These are phyloP conservation scores for Coffea eugenioides DNA, from an alignment of 257 asterid genomes.

Conservation along the genomic window DNA sequence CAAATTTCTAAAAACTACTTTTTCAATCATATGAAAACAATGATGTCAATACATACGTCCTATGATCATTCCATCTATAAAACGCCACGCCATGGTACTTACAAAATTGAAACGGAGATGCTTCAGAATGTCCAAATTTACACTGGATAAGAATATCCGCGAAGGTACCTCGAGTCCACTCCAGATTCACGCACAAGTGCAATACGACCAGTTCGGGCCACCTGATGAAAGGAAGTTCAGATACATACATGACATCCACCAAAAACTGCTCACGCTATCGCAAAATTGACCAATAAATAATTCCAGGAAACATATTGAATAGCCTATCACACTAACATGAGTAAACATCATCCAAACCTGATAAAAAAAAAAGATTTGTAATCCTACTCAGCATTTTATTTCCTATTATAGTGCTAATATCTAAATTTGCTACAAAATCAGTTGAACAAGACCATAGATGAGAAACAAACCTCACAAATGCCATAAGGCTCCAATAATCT, in stretches of 20 bases:
- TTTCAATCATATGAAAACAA: neutral
- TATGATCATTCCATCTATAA: neutral
- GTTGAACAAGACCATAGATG: conserved; percentile 5
- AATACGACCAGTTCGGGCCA: conserved; percentile 89
- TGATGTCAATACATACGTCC: neutral
- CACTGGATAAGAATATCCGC: conserved; percentile 79
- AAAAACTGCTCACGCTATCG: neutral
- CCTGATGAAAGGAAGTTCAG: conserved; percentile 37
- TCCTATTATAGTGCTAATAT: neutral
- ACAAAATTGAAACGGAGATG: neutral
- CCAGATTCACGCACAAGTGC: conserved; percentile 83
- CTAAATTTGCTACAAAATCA: neutral
- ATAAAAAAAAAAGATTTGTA: neutral
- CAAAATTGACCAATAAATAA: neutral
- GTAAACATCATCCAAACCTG: neutral
- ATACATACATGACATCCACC: neutral
- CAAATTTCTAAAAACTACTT: neutral
- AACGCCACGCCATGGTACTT: neutral
- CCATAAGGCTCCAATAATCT: conserved; percentile 91
- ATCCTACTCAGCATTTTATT: neutral
- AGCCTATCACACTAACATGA: neutral
- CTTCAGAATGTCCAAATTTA: conserved; percentile 17
- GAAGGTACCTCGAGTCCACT: conserved; percentile 81
- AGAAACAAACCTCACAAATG: conserved; percentile 80
- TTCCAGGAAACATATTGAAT: neutral